phyloP scores from a whole-genome alignment of 139 green algal genomes.

The Mesotaenium endlicherianum region DNA sequence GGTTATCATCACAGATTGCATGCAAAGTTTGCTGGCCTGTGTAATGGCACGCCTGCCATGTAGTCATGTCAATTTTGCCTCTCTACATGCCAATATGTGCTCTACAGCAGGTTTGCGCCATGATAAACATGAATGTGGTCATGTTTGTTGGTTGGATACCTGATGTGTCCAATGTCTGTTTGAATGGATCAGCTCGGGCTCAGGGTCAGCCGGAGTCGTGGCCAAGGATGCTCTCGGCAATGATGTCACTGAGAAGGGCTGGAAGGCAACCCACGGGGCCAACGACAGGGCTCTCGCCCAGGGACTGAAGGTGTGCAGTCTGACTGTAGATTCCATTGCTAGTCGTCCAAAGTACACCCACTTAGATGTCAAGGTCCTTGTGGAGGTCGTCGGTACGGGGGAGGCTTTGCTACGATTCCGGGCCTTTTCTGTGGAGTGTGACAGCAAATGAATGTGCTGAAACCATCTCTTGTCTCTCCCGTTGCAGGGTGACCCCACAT shows the following conservation, averaged over 20 bases:
- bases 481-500: slow-evolving; percentile 87
- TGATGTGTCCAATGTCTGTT: too few relatives aligned
- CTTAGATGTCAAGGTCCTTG: neutral
- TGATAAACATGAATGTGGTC: too few relatives aligned
- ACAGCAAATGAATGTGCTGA: neutral
- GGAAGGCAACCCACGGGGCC: slow-evolving; percentile 81
- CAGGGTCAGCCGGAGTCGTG: slow-evolving; percentile 68
- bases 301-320: slow-evolving; percentile 84
- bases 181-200: slow-evolving; percentile 67
- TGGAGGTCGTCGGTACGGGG: neutral
- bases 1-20: too few relatives aligned
- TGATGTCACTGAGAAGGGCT: slow-evolving; percentile 76
- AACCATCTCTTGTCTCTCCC: neutral
- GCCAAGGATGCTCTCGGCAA: slow-evolving; percentile 97
- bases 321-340: neutral
- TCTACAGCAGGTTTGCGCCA: too few relatives aligned
- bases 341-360: neutral
- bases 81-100: too few relatives aligned
- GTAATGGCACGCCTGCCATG: too few relatives aligned
- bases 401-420: neutral
- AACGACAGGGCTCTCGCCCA: slow-evolving; percentile 84
- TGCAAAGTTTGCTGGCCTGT: too few relatives aligned
- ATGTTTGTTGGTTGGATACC: too few relatives aligned
- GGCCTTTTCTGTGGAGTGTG: neutral
- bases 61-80: too few relatives aligned